Evolutionary conservation across 1,284 basidiomycete genomes (phyloP), one percentile per base, ranked within the genome.

Genomic region (Moesziomyces parantarcticus): DNA sequence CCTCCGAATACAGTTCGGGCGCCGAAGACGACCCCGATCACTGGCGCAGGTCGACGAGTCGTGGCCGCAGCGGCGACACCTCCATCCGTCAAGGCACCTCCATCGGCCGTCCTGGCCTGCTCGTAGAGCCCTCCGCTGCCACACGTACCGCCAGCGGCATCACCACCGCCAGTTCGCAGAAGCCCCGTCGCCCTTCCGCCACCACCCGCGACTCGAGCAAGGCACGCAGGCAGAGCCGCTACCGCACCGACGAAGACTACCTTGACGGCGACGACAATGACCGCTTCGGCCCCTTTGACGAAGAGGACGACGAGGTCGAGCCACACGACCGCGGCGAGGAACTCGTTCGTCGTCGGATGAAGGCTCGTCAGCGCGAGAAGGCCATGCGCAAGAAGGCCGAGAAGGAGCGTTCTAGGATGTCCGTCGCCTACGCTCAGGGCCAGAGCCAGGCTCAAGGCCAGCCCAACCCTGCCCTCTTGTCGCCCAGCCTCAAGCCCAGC

Each of bases 281-380:
- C 11, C 55, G 75, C 23, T 79, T 48, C 51, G 77, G 74, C 20
- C 76, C 73, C 18, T 44, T 65, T 9, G 72, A 65, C 43, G 60
- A 70, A 1, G 50, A 84, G 23, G 87, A 88, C 56, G 87, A 88
- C 60, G 87, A 87, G 61, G 84, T 85, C 10, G 77, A 84, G 44
- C 81, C 84, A 11, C 78, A 83, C 36, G 88, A 89, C 75, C 82
- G 87, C 25, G 88, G 88, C 9, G 87, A 87, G 61, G 86, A 86
- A 70, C 85, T 89, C 10, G 86, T 89, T 57, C 82, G 86, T 39
- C 83, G 86, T 42, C 78, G 88, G 26, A 86, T 87, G 82, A 85
- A 85, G 65, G 87, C 87, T 54, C 78, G 87, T 16, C 79, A 83
- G 55, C 63, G 77, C 29, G 81, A 84, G 45, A 83, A 83, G 63